Evolutionary conservation across 345 rosid species (phyloP).

Genomic region (Laguncularia racemosa): DNA sequence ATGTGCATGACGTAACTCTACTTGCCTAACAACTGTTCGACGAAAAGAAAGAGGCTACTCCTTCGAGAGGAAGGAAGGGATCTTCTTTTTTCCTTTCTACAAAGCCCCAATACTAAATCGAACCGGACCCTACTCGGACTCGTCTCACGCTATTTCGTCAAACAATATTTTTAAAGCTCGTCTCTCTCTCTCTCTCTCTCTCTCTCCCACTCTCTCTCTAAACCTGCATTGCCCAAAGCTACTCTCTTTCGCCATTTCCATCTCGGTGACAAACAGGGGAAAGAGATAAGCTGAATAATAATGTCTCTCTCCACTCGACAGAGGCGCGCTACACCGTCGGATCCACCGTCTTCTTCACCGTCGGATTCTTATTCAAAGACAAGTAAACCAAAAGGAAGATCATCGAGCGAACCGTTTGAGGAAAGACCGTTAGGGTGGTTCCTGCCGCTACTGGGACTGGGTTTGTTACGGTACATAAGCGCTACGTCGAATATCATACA

Average conservation of each 20-base stretch:
- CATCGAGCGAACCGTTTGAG: constrained; percentile 21
- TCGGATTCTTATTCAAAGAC: constrained; percentile 43
- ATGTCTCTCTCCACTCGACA: constrained; percentile 68
- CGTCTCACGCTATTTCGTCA: too few relatives aligned
- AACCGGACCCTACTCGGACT: too few relatives aligned
- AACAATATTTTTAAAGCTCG: too few relatives aligned
- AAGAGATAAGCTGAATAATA: background rate
- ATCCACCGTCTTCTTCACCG: constrained; percentile 29
- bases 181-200: too few relatives aligned
- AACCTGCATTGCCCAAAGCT: background rate
- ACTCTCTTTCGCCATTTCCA: background rate
- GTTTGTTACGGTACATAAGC: constrained; percentile 87
- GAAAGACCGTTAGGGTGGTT: constrained; percentile 61
- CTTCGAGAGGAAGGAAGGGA: too few relatives aligned
- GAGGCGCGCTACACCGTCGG: constrained; percentile 49
- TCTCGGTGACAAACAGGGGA: background rate
- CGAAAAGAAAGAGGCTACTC: too few relatives aligned
- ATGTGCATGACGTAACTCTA: too few relatives aligned
- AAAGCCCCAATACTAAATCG: too few relatives aligned
- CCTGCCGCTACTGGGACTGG: constrained; percentile 57
- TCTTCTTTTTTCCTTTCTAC: too few relatives aligned
- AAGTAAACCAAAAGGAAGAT: constrained; percentile 39
- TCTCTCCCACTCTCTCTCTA: background rate
- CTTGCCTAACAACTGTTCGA: too few relatives aligned
- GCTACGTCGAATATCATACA: constrained; percentile 94